Conservation (phyloP, 768 basidiomycete species). For the Boletus reticulatus region DNA sequence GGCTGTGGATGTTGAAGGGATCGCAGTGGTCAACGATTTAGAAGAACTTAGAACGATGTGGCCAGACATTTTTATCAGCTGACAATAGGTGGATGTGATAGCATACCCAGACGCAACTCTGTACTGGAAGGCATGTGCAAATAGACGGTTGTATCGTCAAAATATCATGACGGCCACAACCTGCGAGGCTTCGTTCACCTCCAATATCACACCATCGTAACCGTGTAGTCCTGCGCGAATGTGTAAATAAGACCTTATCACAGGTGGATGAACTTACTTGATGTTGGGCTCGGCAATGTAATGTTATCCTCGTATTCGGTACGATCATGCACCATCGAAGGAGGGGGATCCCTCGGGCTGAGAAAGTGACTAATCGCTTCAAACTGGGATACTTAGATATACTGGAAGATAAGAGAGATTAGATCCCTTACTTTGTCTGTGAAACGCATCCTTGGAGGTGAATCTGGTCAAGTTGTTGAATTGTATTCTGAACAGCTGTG, state of each 20-base stretch:
- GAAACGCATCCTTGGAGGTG: conserved; percentile 72
- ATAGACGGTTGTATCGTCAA: conserved; percentile 30
- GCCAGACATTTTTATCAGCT: conserved; percentile 65
- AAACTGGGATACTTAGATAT: conserved; percentile 44
- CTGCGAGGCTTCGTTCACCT: conserved; percentile 75
- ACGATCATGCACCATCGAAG: conserved; percentile 78
- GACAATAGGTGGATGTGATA: neutral
- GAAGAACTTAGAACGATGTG: conserved; percentile 70
- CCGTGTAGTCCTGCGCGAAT: conserved; percentile 47
- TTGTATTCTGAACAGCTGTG: neutral
- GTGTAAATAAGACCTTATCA: neutral
- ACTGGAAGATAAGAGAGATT: neutral
- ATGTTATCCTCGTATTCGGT: conserved; percentile 74
- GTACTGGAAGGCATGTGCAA: neutral
- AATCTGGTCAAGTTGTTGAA: conserved; percentile 43
- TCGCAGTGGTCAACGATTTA: conserved; percentile 53
- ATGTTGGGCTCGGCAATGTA: conserved; percentile 63
- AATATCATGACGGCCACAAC: conserved; percentile 73
- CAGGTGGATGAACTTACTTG: conserved; percentile 47
- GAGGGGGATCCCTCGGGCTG: conserved; percentile 68
- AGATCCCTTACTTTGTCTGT: conserved; percentile 55
- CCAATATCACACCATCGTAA: conserved; percentile 79
- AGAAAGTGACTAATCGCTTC: conserved; percentile 79
- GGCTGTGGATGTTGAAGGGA: conserved; percentile 40
- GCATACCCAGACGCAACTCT: neutral